These are phyloP conservation scores for Pseudomassariella vexata DNA, from an alignment of 2,329 filamentous ascomycete genomes.

Conservation along the genomic window DNA sequence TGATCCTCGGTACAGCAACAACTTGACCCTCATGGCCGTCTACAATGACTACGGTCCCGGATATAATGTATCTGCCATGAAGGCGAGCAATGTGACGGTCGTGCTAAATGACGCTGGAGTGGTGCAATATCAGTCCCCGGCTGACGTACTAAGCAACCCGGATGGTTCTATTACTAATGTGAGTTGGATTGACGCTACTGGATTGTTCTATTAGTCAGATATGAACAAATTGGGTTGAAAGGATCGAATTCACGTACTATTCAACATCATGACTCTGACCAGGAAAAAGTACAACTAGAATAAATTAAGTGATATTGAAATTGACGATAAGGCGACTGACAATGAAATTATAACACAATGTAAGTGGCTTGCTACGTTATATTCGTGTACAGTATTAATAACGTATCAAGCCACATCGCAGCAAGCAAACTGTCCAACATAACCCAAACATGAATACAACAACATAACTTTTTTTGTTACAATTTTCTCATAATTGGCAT, in stretches of 20 bases:
- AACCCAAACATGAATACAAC: too few relatives aligned
- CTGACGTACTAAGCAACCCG: conserved; percentile 1
- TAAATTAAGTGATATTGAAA: neutral
- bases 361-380: too few relatives aligned
- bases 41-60: conserved; percentile 47
- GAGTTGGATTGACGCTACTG: conserved; percentile 4
- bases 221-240: too few relatives aligned
- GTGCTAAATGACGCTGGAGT: conserved; percentile 34
- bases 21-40: conserved; percentile 49
- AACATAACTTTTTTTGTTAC: too few relatives aligned
- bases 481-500: too few relatives aligned
- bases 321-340: conserved; percentile 5
- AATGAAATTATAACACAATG: too few relatives aligned
- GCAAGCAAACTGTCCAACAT: too few relatives aligned
- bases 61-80: conserved; percentile 41
- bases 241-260: too few relatives aligned
- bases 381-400: too few relatives aligned
- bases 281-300: conserved; percentile 3
- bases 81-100: conserved; percentile 31
- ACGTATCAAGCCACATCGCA: too few relatives aligned
- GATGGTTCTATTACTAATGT: neutral
- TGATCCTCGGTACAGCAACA: conserved; percentile 33
- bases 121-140: neutral
- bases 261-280: too few relatives aligned
- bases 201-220: too few relatives aligned